These are phyloP conservation scores for Fusarium begoniae DNA, from an alignment of 2,329 filamentous ascomycete species.

Conservation along the genomic window DNA sequence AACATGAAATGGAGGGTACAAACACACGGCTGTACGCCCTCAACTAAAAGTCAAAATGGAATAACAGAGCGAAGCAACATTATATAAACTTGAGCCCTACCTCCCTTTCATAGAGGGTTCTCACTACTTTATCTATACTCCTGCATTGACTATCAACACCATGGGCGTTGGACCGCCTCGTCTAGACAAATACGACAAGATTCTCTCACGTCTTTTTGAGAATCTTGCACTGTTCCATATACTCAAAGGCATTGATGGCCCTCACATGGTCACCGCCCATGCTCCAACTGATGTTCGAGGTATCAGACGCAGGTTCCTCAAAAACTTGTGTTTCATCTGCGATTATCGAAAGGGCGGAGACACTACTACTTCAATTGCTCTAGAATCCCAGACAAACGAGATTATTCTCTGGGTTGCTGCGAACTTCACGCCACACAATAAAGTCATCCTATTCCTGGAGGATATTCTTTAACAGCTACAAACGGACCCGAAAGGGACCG, in stretches of 20 bases:
- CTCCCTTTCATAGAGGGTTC: not conserved
- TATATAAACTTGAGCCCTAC: not conserved
- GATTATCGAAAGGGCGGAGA: slow-evolving; percentile 57
- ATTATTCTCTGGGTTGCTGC: slow-evolving; percentile 56
- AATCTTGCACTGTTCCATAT: slow-evolving; percentile 28
- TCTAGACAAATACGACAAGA: slow-evolving; percentile 8
- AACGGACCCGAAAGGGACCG: not conserved
- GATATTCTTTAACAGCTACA: slow-evolving; percentile 33
- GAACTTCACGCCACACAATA: slow-evolving; percentile 44
- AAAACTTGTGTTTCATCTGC: slow-evolving; percentile 55
- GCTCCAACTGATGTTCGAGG: not conserved
- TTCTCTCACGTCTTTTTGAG: slow-evolving; percentile 37
- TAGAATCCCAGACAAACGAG: slow-evolving; percentile 47
- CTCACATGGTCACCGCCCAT: slow-evolving; percentile 4
- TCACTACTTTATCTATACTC: not conserved
- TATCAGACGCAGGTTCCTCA: slow-evolving; percentile 45
- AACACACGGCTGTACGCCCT: not conserved
- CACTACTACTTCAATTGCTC: slow-evolving; percentile 55
- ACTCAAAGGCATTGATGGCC: slow-evolving; percentile 17
- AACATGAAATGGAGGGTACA: slow-evolving; percentile 2
- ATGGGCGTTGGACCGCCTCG: slow-evolving; percentile 31
- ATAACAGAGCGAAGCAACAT: not conserved
- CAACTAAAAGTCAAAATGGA: not conserved
- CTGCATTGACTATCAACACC: not conserved
- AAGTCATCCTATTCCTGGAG: slow-evolving; percentile 45